These are phyloP conservation scores for Chytriomyces hyalinus DNA, from an alignment of 192 early-diverging fungal genomes.

Conservation along the genomic window DNA sequence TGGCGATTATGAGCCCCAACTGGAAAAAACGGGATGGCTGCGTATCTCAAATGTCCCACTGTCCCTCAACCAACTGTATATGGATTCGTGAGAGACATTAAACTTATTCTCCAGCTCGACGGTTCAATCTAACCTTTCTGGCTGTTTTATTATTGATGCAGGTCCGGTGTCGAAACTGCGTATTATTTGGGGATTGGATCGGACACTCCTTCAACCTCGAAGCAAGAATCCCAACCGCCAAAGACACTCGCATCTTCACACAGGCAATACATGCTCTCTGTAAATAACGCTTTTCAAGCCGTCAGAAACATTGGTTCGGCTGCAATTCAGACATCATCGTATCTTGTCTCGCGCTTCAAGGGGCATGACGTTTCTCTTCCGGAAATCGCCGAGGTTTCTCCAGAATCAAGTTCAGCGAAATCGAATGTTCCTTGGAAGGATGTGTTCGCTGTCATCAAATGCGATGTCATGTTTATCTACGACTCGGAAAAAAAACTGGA, in stretches of 20 bases:
- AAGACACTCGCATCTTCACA: conserved; percentile 25
- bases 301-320: conserved; percentile 30
- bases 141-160: conserved; percentile 6
- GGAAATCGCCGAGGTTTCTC: conserved; percentile 12
- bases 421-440: conserved; percentile 36
- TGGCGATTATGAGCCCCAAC: conserved; percentile 35
- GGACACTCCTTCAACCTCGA: background rate
- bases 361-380: conserved; percentile 37
- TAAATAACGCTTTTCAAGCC: conserved; percentile 20
- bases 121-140: too few species aligned
- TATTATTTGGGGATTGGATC: conserved; percentile 35
- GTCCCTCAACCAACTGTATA: conserved; percentile 39
- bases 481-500: conserved; percentile 76
- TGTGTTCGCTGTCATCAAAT: conserved; percentile 74
- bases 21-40: conserved; percentile 47
- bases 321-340: conserved; percentile 34
- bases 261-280: conserved; percentile 27
- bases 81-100: conserved; percentile 20
- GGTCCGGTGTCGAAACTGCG: conserved; percentile 2
- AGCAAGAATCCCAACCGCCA: background rate
- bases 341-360: conserved; percentile 42
- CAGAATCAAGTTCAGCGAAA: background rate
- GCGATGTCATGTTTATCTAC: conserved; percentile 83
- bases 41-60: conserved; percentile 30
- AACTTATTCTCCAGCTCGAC: too few species aligned